phyloP scores from a whole-genome alignment of 192 early-diverging fungal species.

The Oehlia diaphana region DNA sequence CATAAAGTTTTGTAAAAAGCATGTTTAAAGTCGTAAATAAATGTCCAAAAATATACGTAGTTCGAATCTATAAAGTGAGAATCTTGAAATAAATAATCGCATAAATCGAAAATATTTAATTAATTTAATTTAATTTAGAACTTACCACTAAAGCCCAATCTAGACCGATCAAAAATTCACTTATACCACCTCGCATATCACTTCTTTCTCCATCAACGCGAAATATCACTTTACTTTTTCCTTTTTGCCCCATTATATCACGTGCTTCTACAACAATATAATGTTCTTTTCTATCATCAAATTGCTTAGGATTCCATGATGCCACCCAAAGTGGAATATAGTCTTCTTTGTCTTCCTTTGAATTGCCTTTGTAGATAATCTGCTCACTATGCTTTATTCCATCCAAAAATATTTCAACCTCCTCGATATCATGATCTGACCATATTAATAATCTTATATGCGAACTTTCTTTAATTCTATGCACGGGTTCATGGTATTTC shows the following conservation, averaged over 20 bases:
- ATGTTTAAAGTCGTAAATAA: neutral
- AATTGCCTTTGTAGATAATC: constrained; percentile 50
- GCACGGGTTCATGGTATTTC: constrained; percentile 69
- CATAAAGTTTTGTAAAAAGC: constrained; percentile 24
- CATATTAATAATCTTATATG: constrained; percentile 81
- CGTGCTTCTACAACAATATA: constrained; percentile 58
- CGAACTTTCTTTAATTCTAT: constrained; percentile 57
- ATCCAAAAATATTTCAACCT: constrained; percentile 54
- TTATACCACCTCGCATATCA: constrained; percentile 63
- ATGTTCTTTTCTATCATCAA: constrained; percentile 68
- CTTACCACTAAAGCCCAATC: constrained; percentile 59
- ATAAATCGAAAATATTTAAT: constrained; percentile 27
- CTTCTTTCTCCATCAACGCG: constrained; percentile 62
- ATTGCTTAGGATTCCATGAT: constrained; percentile 70
- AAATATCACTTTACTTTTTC: constrained; percentile 56
- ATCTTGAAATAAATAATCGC: neutral
- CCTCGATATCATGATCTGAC: constrained; percentile 45
- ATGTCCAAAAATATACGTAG: neutral
- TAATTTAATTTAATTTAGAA: constrained; percentile 11
- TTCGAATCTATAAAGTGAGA: neutral
- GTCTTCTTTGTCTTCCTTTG: constrained; percentile 37
- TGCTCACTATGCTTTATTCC: constrained; percentile 43
- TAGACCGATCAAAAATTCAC: constrained; percentile 71
- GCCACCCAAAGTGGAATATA: constrained; percentile 73
- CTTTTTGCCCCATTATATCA: constrained; percentile 55